Conservation (phyloP, 345 rosid species). For the Balakata baccata region DNA sequence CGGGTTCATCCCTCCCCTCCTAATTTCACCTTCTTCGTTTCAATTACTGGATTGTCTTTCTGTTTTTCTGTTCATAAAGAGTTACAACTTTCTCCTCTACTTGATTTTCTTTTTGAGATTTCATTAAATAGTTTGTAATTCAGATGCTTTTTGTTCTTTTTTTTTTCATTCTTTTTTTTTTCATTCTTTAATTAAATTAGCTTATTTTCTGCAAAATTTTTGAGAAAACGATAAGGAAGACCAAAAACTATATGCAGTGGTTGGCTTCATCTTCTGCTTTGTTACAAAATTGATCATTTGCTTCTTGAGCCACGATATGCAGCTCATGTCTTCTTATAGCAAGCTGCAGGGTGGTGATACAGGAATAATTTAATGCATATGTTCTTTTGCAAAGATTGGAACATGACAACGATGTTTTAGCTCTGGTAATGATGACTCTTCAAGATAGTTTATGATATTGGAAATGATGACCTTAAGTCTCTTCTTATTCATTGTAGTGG, state of each 20-base stretch:
- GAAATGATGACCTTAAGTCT: conserved; percentile 16
- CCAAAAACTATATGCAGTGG: no score
- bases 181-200: no score
- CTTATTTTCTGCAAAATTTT: no score
- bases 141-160: no score
- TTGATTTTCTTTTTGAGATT: no score
- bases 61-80: no score
- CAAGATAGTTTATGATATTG: conserved; percentile 28
- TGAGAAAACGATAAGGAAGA: no score
- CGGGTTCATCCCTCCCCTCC: conserved; percentile 33
- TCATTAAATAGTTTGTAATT: no score
- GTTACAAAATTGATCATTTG: not conserved
- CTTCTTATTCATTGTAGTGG: not conserved
- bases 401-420: conserved; percentile 14
- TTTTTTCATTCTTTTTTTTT: no score
- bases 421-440: conserved; percentile 15
- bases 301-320: not conserved
- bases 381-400: conserved; percentile 29
- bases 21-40: no score
- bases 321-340: conserved; percentile 20
- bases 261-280: no score
- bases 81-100: no score
- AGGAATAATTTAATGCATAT: conserved; percentile 16
- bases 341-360: not conserved
- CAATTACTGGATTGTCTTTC: not conserved